These are phyloP conservation scores for Elongisporangium prolatum DNA, from an alignment of 352 stramenopile genomes.

Conservation along the genomic window DNA sequence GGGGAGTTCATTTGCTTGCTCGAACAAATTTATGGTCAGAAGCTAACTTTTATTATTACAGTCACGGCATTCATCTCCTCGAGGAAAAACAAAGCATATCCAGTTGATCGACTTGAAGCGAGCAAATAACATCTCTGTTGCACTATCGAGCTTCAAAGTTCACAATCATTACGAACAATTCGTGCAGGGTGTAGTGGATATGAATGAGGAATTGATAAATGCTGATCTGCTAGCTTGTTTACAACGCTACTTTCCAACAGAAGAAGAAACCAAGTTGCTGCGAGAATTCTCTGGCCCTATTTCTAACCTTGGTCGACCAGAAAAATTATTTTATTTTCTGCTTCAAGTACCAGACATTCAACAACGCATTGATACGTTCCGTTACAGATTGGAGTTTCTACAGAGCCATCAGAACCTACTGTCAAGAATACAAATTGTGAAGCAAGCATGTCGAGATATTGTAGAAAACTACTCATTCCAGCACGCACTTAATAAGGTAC, in stretches of 20 bases:
- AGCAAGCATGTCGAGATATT: constrained; percentile 57
- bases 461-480: constrained; percentile 70
- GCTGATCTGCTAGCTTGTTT: constrained; percentile 61
- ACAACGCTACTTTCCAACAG: constrained; percentile 72
- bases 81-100: constrained; percentile 68
- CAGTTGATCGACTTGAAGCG: constrained; percentile 77
- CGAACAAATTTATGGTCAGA: too few species aligned
- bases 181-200: constrained; percentile 43
- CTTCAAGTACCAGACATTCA: constrained; percentile 57
- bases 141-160: constrained; percentile 76
- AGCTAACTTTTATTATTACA: constrained; percentile 8
- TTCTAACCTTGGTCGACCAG: constrained; percentile 54
- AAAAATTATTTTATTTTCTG: constrained; percentile 65
- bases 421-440: constrained; percentile 44
- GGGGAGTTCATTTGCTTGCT: neutral
- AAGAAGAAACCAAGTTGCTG: constrained; percentile 47
- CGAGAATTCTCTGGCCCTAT: constrained; percentile 36
- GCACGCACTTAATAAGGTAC: constrained; percentile 40
- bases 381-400: constrained; percentile 73
- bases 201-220: constrained; percentile 56
- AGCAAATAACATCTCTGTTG: constrained; percentile 73
- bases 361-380: constrained; percentile 64
- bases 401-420: constrained; percentile 36
- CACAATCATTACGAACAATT: constrained; percentile 63
- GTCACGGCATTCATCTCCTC: constrained; percentile 63